Base-by-base conservation (phyloP, 2,329 filamentous ascomycete species). In the Calonectria hawksworthii region DNA sequence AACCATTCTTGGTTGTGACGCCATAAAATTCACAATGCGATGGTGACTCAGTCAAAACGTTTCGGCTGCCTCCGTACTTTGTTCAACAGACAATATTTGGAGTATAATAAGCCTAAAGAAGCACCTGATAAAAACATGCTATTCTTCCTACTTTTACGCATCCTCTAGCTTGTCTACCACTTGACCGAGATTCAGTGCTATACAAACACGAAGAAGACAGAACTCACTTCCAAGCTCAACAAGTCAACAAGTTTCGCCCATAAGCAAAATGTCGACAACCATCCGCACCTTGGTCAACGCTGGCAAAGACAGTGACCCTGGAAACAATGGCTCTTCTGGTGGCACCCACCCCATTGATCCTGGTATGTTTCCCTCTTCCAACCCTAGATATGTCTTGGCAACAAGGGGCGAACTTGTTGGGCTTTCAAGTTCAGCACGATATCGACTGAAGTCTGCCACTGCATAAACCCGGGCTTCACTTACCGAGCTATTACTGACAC, bases 1-100 rank as follows among this genome's bases (percentile, higher is more conserved):
- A 71, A 68, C 56, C 67, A 61, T 47, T 47, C 13, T 6, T 44
- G 26, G 52, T 47, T 75, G 72, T 80, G 76, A 79, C 41, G 68
- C 70, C 61, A 67, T 71, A 23, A 23, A 54, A 36, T 64, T 34
- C 38, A 41, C 30, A 54, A 52, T 38, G 21, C 28, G 61, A 23
- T 44, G 30, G 61, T 38, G 50, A 34, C 26, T 9, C 36, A 21
- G n/a, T 63, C 56, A 47, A 63, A 14, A 21, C 65, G 30, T 59
- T 65, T 65, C 47, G 23, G 23, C 36, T 59, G 56, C 32, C 32
- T 26, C 47, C 34, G 5, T 56, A 11, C 30, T 52, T 26, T 51
- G 61, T 68, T 30, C 36, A 70, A 65, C 47, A 36, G 30, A 26
- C 11, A 14, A 21, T 59, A 11, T 52, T n/a, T 11, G 26, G 21